Conservation (phyloP, 345 rosid species). For the Populus davidiana region DNA sequence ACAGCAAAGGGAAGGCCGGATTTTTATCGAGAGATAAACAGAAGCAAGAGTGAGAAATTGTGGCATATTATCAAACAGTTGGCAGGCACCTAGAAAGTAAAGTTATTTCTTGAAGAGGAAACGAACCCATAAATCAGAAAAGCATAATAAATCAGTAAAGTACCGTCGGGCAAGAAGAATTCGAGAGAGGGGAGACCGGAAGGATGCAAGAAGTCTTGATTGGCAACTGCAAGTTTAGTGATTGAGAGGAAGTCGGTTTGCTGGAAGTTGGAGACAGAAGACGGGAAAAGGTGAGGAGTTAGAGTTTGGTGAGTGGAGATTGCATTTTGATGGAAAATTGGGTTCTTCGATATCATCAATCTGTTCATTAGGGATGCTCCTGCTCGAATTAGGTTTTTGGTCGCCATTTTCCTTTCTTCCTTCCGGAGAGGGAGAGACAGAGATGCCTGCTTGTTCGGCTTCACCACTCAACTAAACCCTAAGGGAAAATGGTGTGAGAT, state of each 20-base stretch:
- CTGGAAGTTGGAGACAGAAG: conserved; percentile 43
- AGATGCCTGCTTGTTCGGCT: too few relatives aligned
- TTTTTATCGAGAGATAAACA: too few relatives aligned
- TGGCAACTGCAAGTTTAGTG: conserved; percentile 10
- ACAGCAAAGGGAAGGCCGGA: not conserved
- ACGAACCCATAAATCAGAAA: not conserved
- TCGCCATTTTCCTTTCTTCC: conserved; percentile 43
- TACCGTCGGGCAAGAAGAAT: conserved; percentile 94
- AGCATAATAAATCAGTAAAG: not conserved
- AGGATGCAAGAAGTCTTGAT: conserved; percentile 63
- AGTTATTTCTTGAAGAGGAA: not conserved
- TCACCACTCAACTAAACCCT: too few relatives aligned
- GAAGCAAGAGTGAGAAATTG: too few relatives aligned
- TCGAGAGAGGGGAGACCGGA: conserved; percentile 74
- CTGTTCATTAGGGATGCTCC: conserved; percentile 69
- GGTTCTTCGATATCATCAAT: conserved; percentile 34
- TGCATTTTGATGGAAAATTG: conserved; percentile 29
- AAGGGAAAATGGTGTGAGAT: too few relatives aligned
- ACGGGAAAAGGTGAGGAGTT: conserved; percentile 58
- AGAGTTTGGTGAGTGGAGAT: conserved; percentile 28
- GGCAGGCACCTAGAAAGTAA: not conserved
- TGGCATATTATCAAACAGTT: not conserved
- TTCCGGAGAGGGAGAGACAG: not conserved
- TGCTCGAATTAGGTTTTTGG: conserved; percentile 59
- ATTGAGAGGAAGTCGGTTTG: conserved; percentile 27